Evolutionary conservation across 768 basidiomycete genomes (phyloP), one percentile per base, ranked within the genome.

Genomic region (Podaxis rugospora): DNA sequence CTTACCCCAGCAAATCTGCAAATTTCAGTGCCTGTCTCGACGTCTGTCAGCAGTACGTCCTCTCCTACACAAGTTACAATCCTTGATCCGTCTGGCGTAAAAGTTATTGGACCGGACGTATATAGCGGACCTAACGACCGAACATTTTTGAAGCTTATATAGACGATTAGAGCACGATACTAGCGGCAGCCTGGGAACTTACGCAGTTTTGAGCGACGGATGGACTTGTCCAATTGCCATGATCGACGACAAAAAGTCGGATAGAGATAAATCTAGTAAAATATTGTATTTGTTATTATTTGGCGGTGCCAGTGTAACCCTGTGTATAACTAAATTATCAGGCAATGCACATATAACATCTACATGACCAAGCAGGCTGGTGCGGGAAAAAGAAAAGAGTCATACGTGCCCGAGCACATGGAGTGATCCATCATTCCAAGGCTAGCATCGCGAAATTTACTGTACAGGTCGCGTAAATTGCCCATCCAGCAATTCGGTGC

Each of bases 61-160:
- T 95, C 94, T 47, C 84, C 88, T 11, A 98, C 84, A 64, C 94
- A 95, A 39, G 93, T 94, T 55, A 94, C 82, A 35, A 98, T 79
- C 74, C 80, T 87, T 57, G 75, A 78, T 51, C 92, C 95, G 76
- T 98, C 92, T 50, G 76, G 72, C 3, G 92, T 87, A 51, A 92
- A 78, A 10, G 90, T 85, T 27, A 95, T 86, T 14, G 93, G 90
- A 32, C 97, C 97, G 42, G 85, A 85, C 1, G 96, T 98, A 70
- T 97, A 92, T 47, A 96, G 75, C 2, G 95, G 93, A 39, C 81
- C 83, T 56, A 94, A 87, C 11, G 83, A 79, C 56, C 88, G 81
- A 18, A 73, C 78, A 72, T 90, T 92, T 73, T 88, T 89, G 74
- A 90, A 94, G 32, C 92, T 94, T 59, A 14, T 13, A n/a, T n/a